These are phyloP conservation scores for Vitis vinifera DNA, from an alignment of 164 flowering plant species.

Conservation along the genomic window DNA sequence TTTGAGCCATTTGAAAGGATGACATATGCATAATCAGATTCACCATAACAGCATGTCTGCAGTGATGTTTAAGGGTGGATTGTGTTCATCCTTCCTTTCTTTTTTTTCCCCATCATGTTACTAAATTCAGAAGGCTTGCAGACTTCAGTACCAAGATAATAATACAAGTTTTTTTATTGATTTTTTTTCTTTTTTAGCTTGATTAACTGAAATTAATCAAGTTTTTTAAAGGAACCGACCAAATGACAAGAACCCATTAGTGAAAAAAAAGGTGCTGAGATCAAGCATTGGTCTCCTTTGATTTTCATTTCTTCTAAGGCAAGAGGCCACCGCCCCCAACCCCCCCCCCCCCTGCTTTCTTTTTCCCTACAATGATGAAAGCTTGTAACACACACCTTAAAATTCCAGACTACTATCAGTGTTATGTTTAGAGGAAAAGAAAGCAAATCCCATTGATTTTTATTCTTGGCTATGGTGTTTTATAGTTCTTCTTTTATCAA, in stretches of 20 bases:
- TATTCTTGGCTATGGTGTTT: no score
- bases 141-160: neutral
- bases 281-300: neutral
- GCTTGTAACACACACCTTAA: neutral
- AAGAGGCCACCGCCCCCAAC: neutral
- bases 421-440: no score
- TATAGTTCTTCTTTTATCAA: neutral
- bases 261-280: neutral
- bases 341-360: neutral
- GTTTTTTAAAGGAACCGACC: neutral
- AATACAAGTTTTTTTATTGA: neutral
- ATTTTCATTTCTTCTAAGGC: constrained; percentile 11
- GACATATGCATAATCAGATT: no score
- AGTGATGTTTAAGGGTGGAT: no score
- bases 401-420: no score
- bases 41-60: no score
- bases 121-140: neutral
- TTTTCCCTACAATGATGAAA: neutral
- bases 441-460: no score
- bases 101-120: no score
- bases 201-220: neutral
- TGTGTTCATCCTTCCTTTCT: no score
- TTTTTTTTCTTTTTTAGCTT: neutral
- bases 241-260: neutral
- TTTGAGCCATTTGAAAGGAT: no score